These are phyloP conservation scores for Sparassis latifolia DNA, from an alignment of 1,284 basidiomycete species.

Conservation along the genomic window DNA sequence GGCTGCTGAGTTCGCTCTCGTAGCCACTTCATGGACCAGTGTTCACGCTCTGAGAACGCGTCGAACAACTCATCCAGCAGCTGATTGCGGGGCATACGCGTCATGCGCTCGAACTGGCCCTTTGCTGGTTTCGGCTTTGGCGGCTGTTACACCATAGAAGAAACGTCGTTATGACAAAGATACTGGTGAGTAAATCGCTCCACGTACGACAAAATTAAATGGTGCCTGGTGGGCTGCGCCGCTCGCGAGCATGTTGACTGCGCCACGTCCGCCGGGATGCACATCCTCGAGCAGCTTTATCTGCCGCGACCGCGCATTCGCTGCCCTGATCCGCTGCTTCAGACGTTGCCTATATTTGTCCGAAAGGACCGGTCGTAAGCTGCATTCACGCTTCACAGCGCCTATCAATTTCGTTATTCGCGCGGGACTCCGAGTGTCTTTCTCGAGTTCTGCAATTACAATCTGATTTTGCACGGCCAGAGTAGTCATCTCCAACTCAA, in stretches of 20 bases:
- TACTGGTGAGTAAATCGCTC: background rate
- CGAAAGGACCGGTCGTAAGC: slow-evolving; percentile 56
- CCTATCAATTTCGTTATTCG: slow-evolving; percentile 71
- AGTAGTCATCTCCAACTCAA: slow-evolving; percentile 74
- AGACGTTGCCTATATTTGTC: slow-evolving; percentile 59
- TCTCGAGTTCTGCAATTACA: slow-evolving; percentile 70
- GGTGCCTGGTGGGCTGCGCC: slow-evolving; percentile 27
- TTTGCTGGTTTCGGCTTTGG: slow-evolving; percentile 59
- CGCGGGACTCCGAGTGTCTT: slow-evolving; percentile 49
- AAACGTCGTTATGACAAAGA: too few species aligned
- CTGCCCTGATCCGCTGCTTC: slow-evolving; percentile 50
- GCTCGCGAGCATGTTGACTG: slow-evolving; percentile 53
- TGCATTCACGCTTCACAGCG: slow-evolving; percentile 69
- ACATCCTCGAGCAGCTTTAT: slow-evolving; percentile 54
- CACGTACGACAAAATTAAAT: slow-evolving; percentile 62
- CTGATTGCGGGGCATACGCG: slow-evolving; percentile 85
- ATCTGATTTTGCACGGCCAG: slow-evolving; percentile 71
- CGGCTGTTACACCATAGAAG: slow-evolving; percentile 32
- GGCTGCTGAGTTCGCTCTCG: slow-evolving; percentile 86
- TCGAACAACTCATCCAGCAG: slow-evolving; percentile 82
- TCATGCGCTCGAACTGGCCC: slow-evolving; percentile 79
- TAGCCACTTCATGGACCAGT: slow-evolving; percentile 80
- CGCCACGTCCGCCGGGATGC: slow-evolving; percentile 55
- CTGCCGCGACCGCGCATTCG: slow-evolving; percentile 54
- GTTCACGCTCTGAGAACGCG: slow-evolving; percentile 73